A percentile compares a stretch with the other conserved stretches of the same genome.
Evolutionary conservation across 495 filamentous ascomycete genomes (phyloP).

Genomic region (Pyronema domesticum): DNA sequence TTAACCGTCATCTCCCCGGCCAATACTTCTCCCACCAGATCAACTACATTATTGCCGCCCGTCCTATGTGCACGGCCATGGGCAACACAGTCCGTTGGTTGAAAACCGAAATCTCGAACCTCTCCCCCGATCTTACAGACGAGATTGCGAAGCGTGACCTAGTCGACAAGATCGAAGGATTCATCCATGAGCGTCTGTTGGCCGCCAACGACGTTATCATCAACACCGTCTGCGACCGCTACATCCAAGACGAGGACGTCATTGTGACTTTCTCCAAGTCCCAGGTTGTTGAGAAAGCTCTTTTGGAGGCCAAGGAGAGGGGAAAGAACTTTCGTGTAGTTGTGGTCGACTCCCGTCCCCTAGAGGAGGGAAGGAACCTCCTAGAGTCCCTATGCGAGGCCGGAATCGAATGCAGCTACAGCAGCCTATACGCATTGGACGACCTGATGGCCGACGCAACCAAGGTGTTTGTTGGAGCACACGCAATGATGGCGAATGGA

Average conservation of each 20-base stretch:
- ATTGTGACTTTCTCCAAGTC: slow-evolving; percentile 53
- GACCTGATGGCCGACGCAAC: slow-evolving; percentile 55
- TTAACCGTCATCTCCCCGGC: slow-evolving; percentile 79
- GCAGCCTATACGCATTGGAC: slow-evolving; percentile 53
- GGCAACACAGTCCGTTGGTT: slow-evolving; percentile 90
- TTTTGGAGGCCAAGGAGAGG: slow-evolving; percentile 49
- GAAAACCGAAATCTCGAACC: slow-evolving; percentile 68
- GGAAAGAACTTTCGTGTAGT: slow-evolving; percentile 66
- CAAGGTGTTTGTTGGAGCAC: slow-evolving; percentile 72
- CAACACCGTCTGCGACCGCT: slow-evolving; percentile 44
- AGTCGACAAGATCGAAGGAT: slow-evolving; percentile 64
- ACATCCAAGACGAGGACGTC: slow-evolving; percentile 59
- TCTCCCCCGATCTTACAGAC: slow-evolving; percentile 69
- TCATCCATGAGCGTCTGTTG: slow-evolving; percentile 77
- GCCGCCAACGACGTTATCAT: slow-evolving; percentile 74
- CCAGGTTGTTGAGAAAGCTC: slow-evolving; percentile 49
- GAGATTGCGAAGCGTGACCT: slow-evolving; percentile 56
- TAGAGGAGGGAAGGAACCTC: slow-evolving; percentile 64
- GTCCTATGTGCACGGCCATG: slow-evolving; percentile 82
- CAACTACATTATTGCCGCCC: slow-evolving; percentile 76
- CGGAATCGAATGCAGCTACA: slow-evolving; percentile 64
- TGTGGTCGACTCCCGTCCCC: slow-evolving; percentile 62
- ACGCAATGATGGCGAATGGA: slow-evolving; percentile 81
- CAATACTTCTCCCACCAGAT: slow-evolving; percentile 87
- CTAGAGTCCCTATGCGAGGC: slow-evolving; percentile 46